Percentiles rank a stretch among this genome's conserved stretches.
Conservation (phyloP, 1,284 basidiomycete species). For the Sparassis latifolia region DNA sequence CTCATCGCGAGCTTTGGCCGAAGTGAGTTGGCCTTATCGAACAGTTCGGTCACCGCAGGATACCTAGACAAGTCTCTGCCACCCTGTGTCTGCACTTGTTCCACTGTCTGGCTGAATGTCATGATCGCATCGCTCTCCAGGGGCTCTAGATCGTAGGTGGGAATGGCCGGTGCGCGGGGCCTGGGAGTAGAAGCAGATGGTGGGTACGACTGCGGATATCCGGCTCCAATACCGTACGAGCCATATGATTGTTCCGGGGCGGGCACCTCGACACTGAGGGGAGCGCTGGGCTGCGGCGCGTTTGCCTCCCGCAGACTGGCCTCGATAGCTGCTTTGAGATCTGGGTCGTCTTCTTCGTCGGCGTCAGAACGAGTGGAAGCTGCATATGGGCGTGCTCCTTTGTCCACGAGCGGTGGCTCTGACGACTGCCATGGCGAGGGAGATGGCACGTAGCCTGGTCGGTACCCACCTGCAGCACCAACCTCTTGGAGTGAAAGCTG, state of each 20-base stretch:
- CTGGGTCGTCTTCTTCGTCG: constrained; percentile 88
- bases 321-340: constrained; percentile 92
- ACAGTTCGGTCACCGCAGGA: constrained; percentile 78
- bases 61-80: constrained; percentile 73
- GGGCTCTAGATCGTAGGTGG: constrained; percentile 74
- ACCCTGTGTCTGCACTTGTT: constrained; percentile 76
- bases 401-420: constrained; percentile 70
- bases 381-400: constrained; percentile 25
- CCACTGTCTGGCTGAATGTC: constrained; percentile 85
- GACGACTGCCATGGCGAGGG: constrained; percentile 56
- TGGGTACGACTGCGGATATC: constrained; percentile 25
- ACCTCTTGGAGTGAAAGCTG: constrained; percentile 83
- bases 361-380: constrained; percentile 33
- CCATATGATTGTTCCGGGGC: constrained; percentile 35
- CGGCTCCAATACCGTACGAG: constrained; percentile 28
- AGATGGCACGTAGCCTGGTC: constrained; percentile 65
- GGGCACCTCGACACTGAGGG: constrained; percentile 51
- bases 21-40: constrained; percentile 77
- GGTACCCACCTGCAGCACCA: constrained; percentile 41
- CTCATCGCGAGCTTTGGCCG: constrained; percentile 82
- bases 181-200: constrained; percentile 36
- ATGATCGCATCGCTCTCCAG: constrained; percentile 80
- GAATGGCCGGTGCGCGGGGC: constrained; percentile 45
- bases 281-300: constrained; percentile 75
- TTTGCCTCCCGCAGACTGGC: constrained; percentile 86